Conservation (phyloP, 305 asterid species). For the Nicotiana rustica region DNA sequence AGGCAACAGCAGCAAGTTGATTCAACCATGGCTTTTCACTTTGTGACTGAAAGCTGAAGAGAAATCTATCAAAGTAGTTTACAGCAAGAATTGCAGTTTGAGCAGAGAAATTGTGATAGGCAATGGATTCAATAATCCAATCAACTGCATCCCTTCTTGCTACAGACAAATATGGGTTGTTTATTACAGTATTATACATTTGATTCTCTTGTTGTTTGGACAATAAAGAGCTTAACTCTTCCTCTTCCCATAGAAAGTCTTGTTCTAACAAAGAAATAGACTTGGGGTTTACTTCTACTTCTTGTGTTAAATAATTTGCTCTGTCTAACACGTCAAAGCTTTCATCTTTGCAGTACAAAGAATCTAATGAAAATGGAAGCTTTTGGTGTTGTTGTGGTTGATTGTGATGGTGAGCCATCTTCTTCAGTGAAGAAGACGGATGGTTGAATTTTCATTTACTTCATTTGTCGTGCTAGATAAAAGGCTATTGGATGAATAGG, state of each 20-base stretch:
- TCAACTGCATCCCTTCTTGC: constrained; percentile 65
- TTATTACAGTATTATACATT: constrained; percentile 36
- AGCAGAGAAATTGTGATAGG: constrained; percentile 64
- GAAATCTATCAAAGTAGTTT: constrained; percentile 69
- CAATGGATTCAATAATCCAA: constrained; percentile 66
- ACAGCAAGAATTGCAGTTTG: constrained; percentile 83
- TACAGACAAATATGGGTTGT: constrained; percentile 44
- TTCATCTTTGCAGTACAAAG: constrained; percentile 36
- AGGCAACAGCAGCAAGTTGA: constrained; percentile 77
- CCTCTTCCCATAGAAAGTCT: constrained; percentile 54
- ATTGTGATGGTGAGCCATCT: constrained; percentile 14
- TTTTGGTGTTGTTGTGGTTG: not conserved
- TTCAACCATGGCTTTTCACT: constrained; percentile 77
- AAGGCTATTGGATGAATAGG: constrained; percentile 8
- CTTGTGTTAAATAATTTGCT: not conserved
- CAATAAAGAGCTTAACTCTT: constrained; percentile 56
- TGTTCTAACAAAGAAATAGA: constrained; percentile 45
- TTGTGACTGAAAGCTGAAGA: constrained; percentile 41
- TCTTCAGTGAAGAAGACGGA: constrained; percentile 28
- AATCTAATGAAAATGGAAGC: constrained; percentile 29
- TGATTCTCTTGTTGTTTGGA: constrained; percentile 57
- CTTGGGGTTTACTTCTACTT: constrained; percentile 30
- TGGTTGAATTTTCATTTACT: constrained; percentile 31
- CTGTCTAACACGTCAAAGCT: not conserved
- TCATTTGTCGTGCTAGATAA: not conserved